Evolutionary conservation across 345 rosid species (phyloP), one percentile per base, ranked within the genome.

Genomic region (Conringia planisiliqua): DNA sequence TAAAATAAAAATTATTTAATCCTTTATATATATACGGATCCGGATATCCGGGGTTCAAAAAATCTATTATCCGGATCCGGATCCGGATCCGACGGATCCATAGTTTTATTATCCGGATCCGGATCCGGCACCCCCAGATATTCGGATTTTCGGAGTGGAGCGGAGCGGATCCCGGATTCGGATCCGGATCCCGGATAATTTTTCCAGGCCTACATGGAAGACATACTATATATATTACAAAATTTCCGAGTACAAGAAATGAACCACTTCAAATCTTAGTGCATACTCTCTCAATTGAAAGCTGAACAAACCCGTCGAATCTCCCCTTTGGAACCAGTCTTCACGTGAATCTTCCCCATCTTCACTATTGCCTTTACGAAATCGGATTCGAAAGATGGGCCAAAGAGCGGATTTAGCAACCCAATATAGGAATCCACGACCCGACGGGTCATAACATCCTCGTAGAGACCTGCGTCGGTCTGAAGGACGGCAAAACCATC

Each of bases 401-500:
- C 84, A 17, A 74, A 43, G 2, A 83, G 5, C 0, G 83, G 85
- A 50, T 30, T 72, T 3, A 76, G 68, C 7, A 76, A 11, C n/a
- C 84, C 85, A 12, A 77, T 18, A 44, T 87, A 90, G 6, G 93
- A 85, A 79, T 90, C 86, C 4, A 92, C 72, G 0, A 89, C 44
- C 14, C 2, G 4, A 20, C 70, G 79, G 5, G 97, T 87, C 7
- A 51, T 44, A 4, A n/a, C 44, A 60, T 92, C 91, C 17, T 92
- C 87, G 29, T 84, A 82, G 30, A 92, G 87, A 73, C 83, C 83
- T 1, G 96, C 89, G 32, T 92, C 95, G 0, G 98, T 87, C 70
- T 88, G 83, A 17, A 92, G 74, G 29, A 93, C 90, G 0, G 96
- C 97, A 7, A 85, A 78, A 2, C 98, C 96, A n/a, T 81, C 68